phyloP scores from a whole-genome alignment of 164 flowering plant species.

The Tinospora cordifolia region DNA sequence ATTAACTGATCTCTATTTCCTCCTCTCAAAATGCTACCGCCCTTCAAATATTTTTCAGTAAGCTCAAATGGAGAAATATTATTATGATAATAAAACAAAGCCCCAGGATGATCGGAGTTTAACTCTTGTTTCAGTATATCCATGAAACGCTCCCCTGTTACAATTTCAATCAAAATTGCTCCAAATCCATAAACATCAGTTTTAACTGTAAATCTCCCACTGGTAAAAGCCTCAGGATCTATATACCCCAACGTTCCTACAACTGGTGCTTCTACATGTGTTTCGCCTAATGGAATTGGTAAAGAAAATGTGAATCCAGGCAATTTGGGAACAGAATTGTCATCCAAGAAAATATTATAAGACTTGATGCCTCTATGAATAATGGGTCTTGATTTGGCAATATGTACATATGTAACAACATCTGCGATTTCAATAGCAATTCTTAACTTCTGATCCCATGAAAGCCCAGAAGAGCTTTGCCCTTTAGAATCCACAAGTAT shows the following conservation, averaged over 20 bases:
- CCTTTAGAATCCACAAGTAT: no score
- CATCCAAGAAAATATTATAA: no score
- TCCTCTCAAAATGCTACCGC: not conserved
- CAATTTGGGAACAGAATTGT: not conserved
- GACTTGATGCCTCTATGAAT: not conserved
- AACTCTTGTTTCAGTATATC: not conserved
- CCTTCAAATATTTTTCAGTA: not conserved
- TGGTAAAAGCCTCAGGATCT: no score
- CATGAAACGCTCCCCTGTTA: not conserved
- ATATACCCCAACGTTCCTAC: not conserved
- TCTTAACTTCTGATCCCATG: no score
- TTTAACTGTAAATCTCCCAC: no score
- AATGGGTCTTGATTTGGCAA: not conserved
- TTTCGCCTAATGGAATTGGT: not conserved
- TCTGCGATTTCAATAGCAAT: no score
- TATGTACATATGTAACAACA: not conserved
- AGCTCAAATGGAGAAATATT: not conserved
- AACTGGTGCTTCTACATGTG: not conserved
- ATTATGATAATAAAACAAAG: no score
- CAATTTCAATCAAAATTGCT: not conserved
- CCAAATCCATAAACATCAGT: not conserved
- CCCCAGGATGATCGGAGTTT: no score
- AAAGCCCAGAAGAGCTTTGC: no score
- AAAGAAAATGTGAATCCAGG: not conserved
- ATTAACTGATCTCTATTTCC: slow-evolving; percentile 6